Evolutionary conservation across 78 protist genomes (phyloP).

Genomic region (Dictyostelium citrinum): DNA sequence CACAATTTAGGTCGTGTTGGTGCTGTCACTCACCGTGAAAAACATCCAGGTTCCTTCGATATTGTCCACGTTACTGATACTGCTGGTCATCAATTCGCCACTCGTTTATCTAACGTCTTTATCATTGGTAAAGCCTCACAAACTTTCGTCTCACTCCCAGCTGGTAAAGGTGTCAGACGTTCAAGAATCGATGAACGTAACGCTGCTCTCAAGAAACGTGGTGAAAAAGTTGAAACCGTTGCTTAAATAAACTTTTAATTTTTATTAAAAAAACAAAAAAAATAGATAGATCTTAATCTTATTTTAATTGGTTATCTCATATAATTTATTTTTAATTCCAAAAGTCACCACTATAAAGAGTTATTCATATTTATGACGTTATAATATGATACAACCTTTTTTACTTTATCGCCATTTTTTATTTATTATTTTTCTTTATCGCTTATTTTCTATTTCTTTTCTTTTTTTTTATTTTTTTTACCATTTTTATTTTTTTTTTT

Average conservation of each 20-base stretch:
- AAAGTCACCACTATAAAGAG: too few species aligned
- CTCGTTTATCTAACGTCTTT: conserved; percentile 98
- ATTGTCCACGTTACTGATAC: conserved; percentile 97
- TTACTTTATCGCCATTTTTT: too few species aligned
- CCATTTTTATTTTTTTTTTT: too few species aligned
- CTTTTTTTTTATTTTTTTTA: too few species aligned
- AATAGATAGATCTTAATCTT: too few species aligned
- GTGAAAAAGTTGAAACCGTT: conserved; percentile 41
- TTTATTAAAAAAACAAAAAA: too few species aligned
- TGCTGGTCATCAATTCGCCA: conserved; percentile 97
- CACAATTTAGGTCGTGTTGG: conserved; percentile 99
- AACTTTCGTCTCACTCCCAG: conserved; percentile 96
- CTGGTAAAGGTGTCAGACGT: conserved; percentile 94
- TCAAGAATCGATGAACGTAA: conserved; percentile 75
- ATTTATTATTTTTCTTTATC: too few species aligned
- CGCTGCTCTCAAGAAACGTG: conserved; percentile 33
- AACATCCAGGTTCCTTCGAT: conserved; percentile 98
- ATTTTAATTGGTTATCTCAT: too few species aligned
- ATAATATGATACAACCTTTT: too few species aligned
- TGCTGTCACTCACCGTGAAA: conserved; percentile 88
- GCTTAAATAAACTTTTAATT: neutral
- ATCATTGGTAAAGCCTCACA: conserved; percentile 95
- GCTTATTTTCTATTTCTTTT: too few species aligned
- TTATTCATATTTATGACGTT: too few species aligned
- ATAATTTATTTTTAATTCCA: too few species aligned